phyloP scores from a whole-genome alignment of 208 protist species.

The Leishmania turanica region DNA sequence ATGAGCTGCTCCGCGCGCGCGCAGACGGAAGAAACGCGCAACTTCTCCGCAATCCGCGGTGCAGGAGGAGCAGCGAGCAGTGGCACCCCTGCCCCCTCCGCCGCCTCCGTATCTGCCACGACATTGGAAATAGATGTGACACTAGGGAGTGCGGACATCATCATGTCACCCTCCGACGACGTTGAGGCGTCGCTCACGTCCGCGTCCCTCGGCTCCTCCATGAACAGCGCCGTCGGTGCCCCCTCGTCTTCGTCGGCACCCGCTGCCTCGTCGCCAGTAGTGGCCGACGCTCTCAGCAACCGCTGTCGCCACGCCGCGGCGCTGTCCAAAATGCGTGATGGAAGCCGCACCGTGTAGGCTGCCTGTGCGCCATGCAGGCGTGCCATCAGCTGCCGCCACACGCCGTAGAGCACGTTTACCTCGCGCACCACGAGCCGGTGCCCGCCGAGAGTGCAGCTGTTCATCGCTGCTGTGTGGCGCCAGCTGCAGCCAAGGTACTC shows the following conservation, averaged over 20 bases:
- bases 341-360: slow-evolving; percentile 27
- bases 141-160: slow-evolving; percentile 21
- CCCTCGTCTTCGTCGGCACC: neutral
- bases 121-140: slow-evolving; percentile 19
- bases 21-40: slow-evolving; percentile 21
- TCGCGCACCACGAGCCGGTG: slow-evolving; percentile 26
- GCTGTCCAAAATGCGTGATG: slow-evolving; percentile 18
- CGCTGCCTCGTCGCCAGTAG: neutral
- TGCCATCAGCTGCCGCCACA: slow-evolving; percentile 33
- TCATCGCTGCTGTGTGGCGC: slow-evolving; percentile 1
- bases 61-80: neutral
- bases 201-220: slow-evolving; percentile 4
- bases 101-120: neutral
- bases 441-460: slow-evolving; percentile 12
- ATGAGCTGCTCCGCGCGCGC: slow-evolving; percentile 31
- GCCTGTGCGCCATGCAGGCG: slow-evolving; percentile 20
- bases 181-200: slow-evolving; percentile 9
- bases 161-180: slow-evolving; percentile 19
- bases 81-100: neutral
- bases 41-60: neutral
- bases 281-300: neutral
- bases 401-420: slow-evolving; percentile 15
- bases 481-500: slow-evolving; percentile 14
- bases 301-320: slow-evolving; percentile 24
- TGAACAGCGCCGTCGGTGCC: neutral